Conservation (phyloP, 129 eudicot species). For the Erigeron canadensis region DNA sequence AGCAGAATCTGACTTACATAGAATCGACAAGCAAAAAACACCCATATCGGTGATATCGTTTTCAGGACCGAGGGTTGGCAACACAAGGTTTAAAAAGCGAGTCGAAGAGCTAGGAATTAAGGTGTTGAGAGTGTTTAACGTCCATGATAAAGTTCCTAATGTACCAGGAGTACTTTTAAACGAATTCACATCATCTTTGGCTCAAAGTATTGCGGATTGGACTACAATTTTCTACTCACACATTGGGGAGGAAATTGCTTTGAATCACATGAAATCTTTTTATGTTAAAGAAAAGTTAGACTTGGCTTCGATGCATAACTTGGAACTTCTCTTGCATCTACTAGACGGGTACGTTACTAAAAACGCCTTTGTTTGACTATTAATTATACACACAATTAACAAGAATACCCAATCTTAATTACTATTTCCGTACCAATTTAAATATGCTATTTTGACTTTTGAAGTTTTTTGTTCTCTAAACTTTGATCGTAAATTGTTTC, state of each 20-base stretch:
- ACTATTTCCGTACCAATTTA: not conserved
- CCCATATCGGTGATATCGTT: slow-evolving; percentile 50
- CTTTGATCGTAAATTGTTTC: too few species aligned
- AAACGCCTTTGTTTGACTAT: not conserved
- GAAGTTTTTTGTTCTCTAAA: too few species aligned
- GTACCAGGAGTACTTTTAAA: slow-evolving; percentile 46
- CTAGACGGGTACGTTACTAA: slow-evolving; percentile 52
- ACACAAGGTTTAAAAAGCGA: slow-evolving; percentile 42
- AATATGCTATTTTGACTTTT: not conserved
- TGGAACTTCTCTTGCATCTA: slow-evolving; percentile 68
- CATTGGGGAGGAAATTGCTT: slow-evolving; percentile 51
- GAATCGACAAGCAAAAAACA: slow-evolving; percentile 27
- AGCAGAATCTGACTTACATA: slow-evolving; percentile 41
- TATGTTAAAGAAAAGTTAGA: slow-evolving; percentile 44
- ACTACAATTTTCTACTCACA: slow-evolving; percentile 51
- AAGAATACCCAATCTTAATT: too few species aligned
- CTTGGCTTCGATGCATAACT: slow-evolving; percentile 37
- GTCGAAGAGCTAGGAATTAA: slow-evolving; percentile 45
- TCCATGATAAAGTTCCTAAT: slow-evolving; percentile 50
- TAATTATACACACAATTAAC: too few species aligned
- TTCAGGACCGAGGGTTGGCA: slow-evolving; percentile 65
- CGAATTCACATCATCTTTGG: slow-evolving; percentile 30
- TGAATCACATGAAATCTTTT: slow-evolving; percentile 54
- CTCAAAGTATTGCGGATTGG: slow-evolving; percentile 26
- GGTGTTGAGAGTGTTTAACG: slow-evolving; percentile 53